Percentiles rank a stretch among this genome's conserved stretches.
Evolutionary conservation across 1,284 basidiomycete species (phyloP).

Genomic region (Microbotryum intermedium): DNA sequence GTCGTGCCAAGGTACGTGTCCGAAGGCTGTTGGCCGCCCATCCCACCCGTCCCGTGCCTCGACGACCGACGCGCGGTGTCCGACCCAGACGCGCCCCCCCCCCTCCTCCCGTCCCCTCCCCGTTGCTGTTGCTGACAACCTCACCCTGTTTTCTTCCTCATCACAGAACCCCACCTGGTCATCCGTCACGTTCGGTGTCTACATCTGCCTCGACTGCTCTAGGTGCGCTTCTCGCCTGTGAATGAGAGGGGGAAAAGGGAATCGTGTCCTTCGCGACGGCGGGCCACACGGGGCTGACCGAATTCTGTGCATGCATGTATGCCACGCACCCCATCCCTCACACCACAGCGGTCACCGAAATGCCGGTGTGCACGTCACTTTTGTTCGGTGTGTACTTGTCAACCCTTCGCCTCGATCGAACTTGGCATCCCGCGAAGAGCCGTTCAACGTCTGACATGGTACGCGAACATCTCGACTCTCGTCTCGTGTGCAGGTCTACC

Average conservation of each 20-base stretch:
- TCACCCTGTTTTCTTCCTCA: neutral
- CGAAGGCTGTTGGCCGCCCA: neutral
- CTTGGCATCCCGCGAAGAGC: neutral
- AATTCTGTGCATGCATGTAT: neutral
- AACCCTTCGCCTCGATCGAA: slow-evolving; percentile 36
- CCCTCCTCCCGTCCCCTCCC: neutral
- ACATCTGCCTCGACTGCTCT: slow-evolving; percentile 97
- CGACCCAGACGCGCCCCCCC: slow-evolving; percentile 9
- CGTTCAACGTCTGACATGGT: neutral
- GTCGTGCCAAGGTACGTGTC: slow-evolving; percentile 57
- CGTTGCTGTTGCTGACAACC: neutral
- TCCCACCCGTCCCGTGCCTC: neutral
- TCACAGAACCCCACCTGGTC: slow-evolving; percentile 85
- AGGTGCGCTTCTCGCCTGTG: slow-evolving; percentile 35
- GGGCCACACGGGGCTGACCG: neutral
- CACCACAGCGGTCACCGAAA: slow-evolving; percentile 67
- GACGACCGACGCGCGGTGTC: slow-evolving; percentile 5
- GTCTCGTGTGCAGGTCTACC: slow-evolving; percentile 59
- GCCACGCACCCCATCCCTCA: neutral
- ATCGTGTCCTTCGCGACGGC: neutral
- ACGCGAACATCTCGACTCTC: too few relatives aligned
- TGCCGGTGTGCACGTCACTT: slow-evolving; percentile 96
- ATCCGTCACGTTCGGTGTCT: slow-evolving; percentile 90
- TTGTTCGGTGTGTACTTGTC: slow-evolving; percentile 60
- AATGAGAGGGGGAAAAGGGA: neutral